Conservation (phyloP, 1,284 basidiomycete species). For the Bondarzewia mesenterica region DNA sequence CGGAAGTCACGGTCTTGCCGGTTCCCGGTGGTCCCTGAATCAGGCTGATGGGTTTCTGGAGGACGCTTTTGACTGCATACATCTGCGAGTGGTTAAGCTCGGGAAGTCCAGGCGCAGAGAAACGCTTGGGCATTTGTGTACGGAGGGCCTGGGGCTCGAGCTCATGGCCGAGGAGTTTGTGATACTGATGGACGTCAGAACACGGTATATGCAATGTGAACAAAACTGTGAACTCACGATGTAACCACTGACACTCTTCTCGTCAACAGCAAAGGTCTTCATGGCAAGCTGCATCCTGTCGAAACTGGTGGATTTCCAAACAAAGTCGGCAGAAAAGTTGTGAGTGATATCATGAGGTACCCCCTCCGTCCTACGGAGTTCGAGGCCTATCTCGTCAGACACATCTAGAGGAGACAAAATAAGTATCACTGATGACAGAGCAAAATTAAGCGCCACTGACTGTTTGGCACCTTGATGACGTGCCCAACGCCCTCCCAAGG, state of each 20-base stretch:
- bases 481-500: constrained; percentile 97
- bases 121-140: constrained; percentile 93
- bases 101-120: constrained; percentile 94
- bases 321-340: constrained; percentile 94
- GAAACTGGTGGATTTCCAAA: constrained; percentile 99
- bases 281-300: constrained; percentile 99
- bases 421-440: background rate
- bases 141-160: constrained; percentile 84
- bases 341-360: constrained; percentile 93
- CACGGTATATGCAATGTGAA: constrained; percentile 7
- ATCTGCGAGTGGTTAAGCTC: constrained; percentile 99
- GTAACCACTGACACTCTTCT: constrained; percentile 98
- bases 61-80: constrained; percentile 96
- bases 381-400: constrained; percentile 95
- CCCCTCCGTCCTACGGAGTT: constrained; percentile 86
- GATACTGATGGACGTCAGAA: constrained; percentile 55
- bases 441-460: constrained; percentile 35
- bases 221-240: constrained; percentile 53
- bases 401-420: constrained; percentile 54
- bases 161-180: constrained; percentile 96
- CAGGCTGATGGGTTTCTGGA: constrained; percentile 96
- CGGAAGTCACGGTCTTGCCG: constrained; percentile 99
- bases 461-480: constrained; percentile 99
- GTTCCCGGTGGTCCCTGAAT: constrained; percentile 99
- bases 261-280: constrained; percentile 99